These are phyloP conservation scores for Mucuna pruriens DNA, from an alignment of 306 rosid genomes.

Conservation along the genomic window DNA sequence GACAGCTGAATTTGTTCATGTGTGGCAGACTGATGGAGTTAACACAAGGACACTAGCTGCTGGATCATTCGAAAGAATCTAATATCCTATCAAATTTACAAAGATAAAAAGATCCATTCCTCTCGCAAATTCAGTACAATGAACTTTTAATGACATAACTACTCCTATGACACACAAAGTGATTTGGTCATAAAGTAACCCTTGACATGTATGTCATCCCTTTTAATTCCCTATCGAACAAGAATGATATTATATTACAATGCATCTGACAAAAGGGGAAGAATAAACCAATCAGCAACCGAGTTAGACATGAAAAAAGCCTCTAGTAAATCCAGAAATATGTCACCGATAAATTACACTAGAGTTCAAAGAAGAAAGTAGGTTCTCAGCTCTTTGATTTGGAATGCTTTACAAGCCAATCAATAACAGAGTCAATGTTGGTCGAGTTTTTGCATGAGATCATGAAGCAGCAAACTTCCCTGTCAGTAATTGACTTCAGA, in stretches of 20 bases:
- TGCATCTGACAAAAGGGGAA: constrained; percentile 33
- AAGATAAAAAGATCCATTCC: constrained; percentile 22
- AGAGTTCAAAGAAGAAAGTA: constrained; percentile 42
- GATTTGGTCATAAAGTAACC: constrained; percentile 27
- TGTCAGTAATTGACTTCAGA: constrained; percentile 71
- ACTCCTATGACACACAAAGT: constrained; percentile 30
- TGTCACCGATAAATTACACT: constrained; percentile 50
- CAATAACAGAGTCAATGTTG: constrained; percentile 85
- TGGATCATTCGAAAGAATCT: constrained; percentile 5
- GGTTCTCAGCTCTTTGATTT: constrained; percentile 78
- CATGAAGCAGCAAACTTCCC: constrained; percentile 97
- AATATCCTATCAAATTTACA: constrained; percentile 19
- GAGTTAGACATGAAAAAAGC: constrained; percentile 52
- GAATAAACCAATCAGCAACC: constrained; percentile 52
- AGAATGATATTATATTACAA: constrained; percentile 39
- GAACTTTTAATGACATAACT: constrained; percentile 26
- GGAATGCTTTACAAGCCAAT: constrained; percentile 96
- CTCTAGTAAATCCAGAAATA: constrained; percentile 54
- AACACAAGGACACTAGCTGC: not conserved
- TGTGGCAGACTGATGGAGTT: not conserved
- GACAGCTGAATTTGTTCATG: not conserved
- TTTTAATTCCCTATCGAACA: constrained; percentile 27
- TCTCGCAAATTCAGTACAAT: constrained; percentile 30
- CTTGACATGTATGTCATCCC: constrained; percentile 21
- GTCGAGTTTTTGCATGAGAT: constrained; percentile 97